Evolutionary conservation across 202 grass and related monocot species (phyloP).

Genomic region (Panicum virgatum): DNA sequence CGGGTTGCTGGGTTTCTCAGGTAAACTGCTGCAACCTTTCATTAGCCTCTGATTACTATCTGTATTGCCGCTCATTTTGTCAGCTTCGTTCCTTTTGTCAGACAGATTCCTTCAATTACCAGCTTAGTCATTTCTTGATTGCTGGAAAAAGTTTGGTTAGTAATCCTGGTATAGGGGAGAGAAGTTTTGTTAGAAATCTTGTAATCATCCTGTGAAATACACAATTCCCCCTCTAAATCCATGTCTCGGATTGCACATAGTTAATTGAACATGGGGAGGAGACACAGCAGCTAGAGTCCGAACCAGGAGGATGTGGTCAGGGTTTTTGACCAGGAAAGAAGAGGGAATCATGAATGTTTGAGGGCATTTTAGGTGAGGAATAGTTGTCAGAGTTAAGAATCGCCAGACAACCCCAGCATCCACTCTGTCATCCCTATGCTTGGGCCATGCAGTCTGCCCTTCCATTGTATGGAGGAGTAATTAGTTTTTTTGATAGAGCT

Average conservation of each 20-base stretch:
- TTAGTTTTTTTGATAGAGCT: too few species aligned
- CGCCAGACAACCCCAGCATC: not conserved
- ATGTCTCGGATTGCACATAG: not conserved
- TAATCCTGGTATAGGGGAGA: not conserved
- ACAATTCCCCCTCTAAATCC: not conserved
- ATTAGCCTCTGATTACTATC: slow-evolving; percentile 16
- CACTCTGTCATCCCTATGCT: too few species aligned
- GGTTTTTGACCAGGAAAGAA: not conserved
- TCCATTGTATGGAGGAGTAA: too few species aligned
- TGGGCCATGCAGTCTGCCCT: too few species aligned
- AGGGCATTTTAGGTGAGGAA: not conserved
- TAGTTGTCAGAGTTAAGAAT: not conserved
- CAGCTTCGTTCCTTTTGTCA: slow-evolving; percentile 13
- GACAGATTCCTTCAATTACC: not conserved
- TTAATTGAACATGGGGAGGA: not conserved
- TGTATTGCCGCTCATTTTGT: not conserved
- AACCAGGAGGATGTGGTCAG: not conserved
- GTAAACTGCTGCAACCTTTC: slow-evolving; percentile 49
- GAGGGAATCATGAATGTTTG: not conserved
- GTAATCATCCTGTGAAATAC: slow-evolving; percentile 7
- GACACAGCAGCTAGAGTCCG: not conserved
- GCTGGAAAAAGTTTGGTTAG: not conserved
- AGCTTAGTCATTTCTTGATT: slow-evolving; percentile 15
- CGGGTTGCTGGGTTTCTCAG: slow-evolving; percentile 86
- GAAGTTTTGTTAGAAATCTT: not conserved